These are phyloP conservation scores for Hygrophorus pudorinus DNA, from an alignment of 768 basidiomycete genomes.

Conservation along the genomic window DNA sequence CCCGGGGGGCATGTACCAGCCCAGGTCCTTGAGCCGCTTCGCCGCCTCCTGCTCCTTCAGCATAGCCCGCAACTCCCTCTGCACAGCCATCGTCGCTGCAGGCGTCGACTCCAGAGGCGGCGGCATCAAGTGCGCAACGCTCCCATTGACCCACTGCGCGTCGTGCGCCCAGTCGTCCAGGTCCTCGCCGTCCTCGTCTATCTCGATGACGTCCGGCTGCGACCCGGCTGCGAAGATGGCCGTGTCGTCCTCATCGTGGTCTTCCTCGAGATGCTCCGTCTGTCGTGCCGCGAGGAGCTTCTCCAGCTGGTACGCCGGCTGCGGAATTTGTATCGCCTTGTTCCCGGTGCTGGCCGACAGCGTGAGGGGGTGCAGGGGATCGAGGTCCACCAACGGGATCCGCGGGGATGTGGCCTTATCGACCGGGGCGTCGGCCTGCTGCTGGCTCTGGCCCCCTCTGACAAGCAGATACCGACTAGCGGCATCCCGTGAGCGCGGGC, in stretches of 20 bases:
- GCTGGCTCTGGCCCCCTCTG: too few relatives aligned
- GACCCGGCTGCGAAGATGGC: conserved; percentile 28
- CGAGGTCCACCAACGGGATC: conserved; percentile 36
- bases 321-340: conserved; percentile 41
- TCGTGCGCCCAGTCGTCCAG: conserved; percentile 47
- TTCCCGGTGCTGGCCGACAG: conserved; percentile 14
- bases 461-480: conserved; percentile 58
- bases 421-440: too few relatives aligned
- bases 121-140: conserved; percentile 40
- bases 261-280: conserved; percentile 30
- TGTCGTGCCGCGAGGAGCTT: conserved; percentile 32
- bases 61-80: conserved; percentile 52
- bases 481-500: neutral
- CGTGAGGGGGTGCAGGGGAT: conserved; percentile 35
- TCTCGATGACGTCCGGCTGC: conserved; percentile 11
- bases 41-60: conserved; percentile 46
- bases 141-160: conserved; percentile 33
- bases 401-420: too few relatives aligned
- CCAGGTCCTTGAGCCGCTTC: conserved; percentile 33
- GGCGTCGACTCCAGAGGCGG: conserved; percentile 50
- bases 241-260: conserved; percentile 41
- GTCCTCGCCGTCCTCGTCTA: conserved; percentile 13
- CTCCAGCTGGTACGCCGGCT: conserved; percentile 45
- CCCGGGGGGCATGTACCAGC: conserved; percentile 67
- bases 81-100: conserved; percentile 46